Evolutionary conservation across 2,329 filamentous ascomycete genomes (phyloP).

Genomic region (Onygenales sp.): DNA sequence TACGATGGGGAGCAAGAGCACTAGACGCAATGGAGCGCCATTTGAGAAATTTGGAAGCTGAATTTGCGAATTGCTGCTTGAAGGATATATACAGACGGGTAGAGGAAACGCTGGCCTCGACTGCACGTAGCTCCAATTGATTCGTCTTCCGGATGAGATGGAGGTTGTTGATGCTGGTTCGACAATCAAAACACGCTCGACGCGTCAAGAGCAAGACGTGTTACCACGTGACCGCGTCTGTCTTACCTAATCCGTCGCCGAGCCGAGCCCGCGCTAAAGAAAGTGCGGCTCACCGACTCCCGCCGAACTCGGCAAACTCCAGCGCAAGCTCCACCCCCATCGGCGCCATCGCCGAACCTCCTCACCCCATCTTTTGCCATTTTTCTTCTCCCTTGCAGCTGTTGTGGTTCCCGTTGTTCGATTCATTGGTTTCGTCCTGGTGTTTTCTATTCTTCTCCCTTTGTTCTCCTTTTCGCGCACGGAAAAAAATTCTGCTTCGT

Average conservation of each 20-base stretch:
- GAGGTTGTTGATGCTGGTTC: not conserved
- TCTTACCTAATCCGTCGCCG: not conserved
- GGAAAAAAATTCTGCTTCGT: not conserved
- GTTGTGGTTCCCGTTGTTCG: not conserved
- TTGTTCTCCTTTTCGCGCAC: not conserved
- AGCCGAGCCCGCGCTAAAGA: not conserved
- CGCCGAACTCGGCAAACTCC: slow-evolving; percentile 1
- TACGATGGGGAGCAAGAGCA: not conserved
- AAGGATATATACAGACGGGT: not conserved
- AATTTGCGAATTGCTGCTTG: too few relatives aligned
- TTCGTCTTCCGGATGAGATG: not conserved
- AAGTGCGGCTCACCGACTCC: not conserved
- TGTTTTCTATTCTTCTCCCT: not conserved
- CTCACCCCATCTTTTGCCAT: not conserved
- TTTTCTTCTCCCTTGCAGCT: not conserved
- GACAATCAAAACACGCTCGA: not conserved
- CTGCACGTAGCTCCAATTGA: not conserved
- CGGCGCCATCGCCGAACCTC: not conserved
- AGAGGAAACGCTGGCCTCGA: not conserved
- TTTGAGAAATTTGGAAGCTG: not conserved
- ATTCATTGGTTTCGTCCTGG: not conserved
- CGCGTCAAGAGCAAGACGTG: not conserved
- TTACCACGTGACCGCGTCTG: not conserved
- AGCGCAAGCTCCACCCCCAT: not conserved
- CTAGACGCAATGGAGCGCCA: not conserved